Percentiles rank a stretch among this genome's conserved stretches.
These are phyloP conservation scores for Pleurotus citrinopileatus DNA, from an alignment of 768 basidiomycete genomes.

Conservation along the genomic window DNA sequence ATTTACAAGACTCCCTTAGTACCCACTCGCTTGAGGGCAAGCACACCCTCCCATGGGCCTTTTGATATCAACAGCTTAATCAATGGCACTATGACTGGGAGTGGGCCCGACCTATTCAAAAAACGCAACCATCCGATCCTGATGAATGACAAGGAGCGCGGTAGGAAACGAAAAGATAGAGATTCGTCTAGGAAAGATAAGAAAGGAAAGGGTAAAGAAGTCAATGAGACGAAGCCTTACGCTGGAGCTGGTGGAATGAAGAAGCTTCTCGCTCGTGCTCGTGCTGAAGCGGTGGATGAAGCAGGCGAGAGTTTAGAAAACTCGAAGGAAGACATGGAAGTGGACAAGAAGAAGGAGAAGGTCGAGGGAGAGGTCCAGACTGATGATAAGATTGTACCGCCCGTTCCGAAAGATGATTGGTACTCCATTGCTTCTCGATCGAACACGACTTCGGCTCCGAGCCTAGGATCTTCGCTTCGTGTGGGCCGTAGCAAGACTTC, in stretches of 20 bases:
- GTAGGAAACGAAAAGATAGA: slow-evolving; percentile 31
- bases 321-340: slow-evolving; percentile 44
- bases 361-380: slow-evolving; percentile 27
- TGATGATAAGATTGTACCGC: slow-evolving; percentile 29
- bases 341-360: slow-evolving; percentile 39
- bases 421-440: slow-evolving; percentile 13
- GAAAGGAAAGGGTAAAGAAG: slow-evolving; percentile 36
- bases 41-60: slow-evolving; percentile 31
- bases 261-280: slow-evolving; percentile 58
- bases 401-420: slow-evolving; percentile 20
- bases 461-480: slow-evolving; percentile 49
- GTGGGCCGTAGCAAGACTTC: slow-evolving; percentile 59
- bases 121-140: slow-evolving; percentile 44
- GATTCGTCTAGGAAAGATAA: slow-evolving; percentile 37
- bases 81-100: slow-evolving; percentile 28
- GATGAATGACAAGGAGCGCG: slow-evolving; percentile 45
- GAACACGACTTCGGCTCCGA: not conserved
- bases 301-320: not conserved
- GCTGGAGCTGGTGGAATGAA: slow-evolving; percentile 78
- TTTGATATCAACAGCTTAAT: slow-evolving; percentile 23
- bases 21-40: slow-evolving; percentile 48
- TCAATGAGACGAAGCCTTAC: slow-evolving; percentile 70
- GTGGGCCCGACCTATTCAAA: slow-evolving; percentile 63
- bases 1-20: slow-evolving; percentile 78
- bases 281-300: slow-evolving; percentile 1